Evolutionary conservation across 2,329 filamentous ascomycete genomes (phyloP), one percentile per base, ranked within the genome.

Genomic region (Aspergillus udagawae): DNA sequence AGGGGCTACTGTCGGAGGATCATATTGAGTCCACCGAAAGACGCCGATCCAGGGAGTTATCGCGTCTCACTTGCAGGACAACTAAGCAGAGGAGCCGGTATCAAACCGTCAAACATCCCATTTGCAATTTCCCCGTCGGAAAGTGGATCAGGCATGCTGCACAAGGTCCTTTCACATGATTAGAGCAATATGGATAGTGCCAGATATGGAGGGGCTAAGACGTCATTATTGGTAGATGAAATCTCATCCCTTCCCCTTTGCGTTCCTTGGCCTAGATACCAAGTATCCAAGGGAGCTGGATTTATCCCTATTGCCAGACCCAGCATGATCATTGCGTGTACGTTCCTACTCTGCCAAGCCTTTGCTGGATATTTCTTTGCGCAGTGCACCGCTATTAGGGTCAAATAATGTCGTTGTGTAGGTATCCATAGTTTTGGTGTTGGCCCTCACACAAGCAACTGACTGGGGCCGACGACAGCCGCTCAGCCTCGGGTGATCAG

Each of bases 401-500:
- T 17, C 32, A 38, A 7, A 38, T 38, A 54, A 56, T 59, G 58
- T 35, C 35, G 50, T 64, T 57, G 56, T 50, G 57, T 51, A 64
- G 64, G 59, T 51, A 44, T 44, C 32, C 47, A 23, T 45, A 52
- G 49, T 47, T 27, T 57, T 27, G 47, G 21, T 48, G 59, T 42
- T 58, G 53, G 58, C 29, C 56, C 53, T 54, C 53, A 49, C 55
- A 62, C 61, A 53, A 57, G 54, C 55, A 57, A 44, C 55, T 27
- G 32, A 38, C 32, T 17, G 55, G 58, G 23, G 51, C 64, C 66
- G 63, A 65, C 54, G 60, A 63, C 58, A 65, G 54, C 67, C 69
- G 66, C 57, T 59, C 60, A 67, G 60, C 67, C 64, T 69, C 68
- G 67, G 69, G 66, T 65, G 68, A 70, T 71, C 68, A 63, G 62